Evolutionary conservation across 345 rosid species (phyloP), one percentile per base, ranked within the genome.

Genomic region (Populus pruinosa): DNA sequence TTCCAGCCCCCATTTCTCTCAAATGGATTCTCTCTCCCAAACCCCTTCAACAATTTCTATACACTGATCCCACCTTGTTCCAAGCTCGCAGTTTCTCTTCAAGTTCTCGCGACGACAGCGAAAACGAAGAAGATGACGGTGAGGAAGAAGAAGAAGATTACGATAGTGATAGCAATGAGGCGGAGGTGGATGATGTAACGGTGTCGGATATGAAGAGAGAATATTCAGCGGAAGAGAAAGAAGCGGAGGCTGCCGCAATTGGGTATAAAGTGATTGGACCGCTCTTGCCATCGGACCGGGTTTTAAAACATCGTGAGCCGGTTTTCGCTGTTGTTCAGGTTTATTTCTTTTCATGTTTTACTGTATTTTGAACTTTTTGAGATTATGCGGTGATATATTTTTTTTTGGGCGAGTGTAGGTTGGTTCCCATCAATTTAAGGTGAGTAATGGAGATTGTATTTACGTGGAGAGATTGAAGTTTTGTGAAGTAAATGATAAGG

Each of bases 401-500:
- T 29, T 36, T 3, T 44, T 59, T 73, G 75, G 1, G 3, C 9
- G 31, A 7, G 10, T 59, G 70, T 83, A 93, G 99, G 87, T 96
- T 70, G 98, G 97, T 17, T 96, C 96, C 6, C 94, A 94, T 75
- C 99, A 96, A 87, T 94, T 96, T 63, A 96, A 94, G 88, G 96
- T 96, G 78, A 91, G 98, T 90, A 94, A 92, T 56, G 89, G 93
- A 20, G 98, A 96, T 85, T 88, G 89, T 69, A 86, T 96, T 74
- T 94, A 87, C 86, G 82, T 91, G 0, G 97, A 94, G 88, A 91
- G 85, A 78, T 87, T 92, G 89, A 96, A 94, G 81, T 92, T 89
- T 87, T 96, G 99, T 74, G 92, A 96, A 69, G 92, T 96, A 31
- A 91, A 96, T 80, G 97, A 92, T 80, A 92, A 94, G 94, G 99